Conservation (phyloP, 2,329 filamentous ascomycete species). For the Penicillium sclerotigenum region DNA sequence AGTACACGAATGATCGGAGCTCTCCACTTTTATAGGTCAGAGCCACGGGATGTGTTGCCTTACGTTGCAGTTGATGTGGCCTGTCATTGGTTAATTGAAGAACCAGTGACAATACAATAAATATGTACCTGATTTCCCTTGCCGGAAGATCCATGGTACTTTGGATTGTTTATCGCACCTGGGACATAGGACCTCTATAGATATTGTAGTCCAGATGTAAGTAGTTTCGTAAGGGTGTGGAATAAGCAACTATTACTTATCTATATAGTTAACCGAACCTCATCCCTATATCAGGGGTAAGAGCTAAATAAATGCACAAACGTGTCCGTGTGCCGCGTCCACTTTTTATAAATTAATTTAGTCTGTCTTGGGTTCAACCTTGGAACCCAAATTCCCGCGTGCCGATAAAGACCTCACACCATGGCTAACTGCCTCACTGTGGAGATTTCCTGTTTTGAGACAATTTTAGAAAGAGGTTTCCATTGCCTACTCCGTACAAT, state of each 20-base stretch:
- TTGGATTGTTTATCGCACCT: background rate
- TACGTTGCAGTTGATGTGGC: slow-evolving; percentile 16
- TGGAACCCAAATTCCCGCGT: background rate
- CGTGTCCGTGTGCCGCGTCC: slow-evolving; percentile 1
- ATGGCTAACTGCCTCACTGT: slow-evolving; percentile 5
- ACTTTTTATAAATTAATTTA: slow-evolving; percentile 16
- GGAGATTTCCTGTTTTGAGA: slow-evolving; percentile 12
- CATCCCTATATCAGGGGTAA: slow-evolving; percentile 10
- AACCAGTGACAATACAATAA: background rate
- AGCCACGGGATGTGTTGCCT: slow-evolving; percentile 30
- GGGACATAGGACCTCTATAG: too few relatives aligned
- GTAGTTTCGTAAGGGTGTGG: too few relatives aligned
- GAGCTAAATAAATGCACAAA: background rate
- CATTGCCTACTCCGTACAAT: slow-evolving; percentile 5
- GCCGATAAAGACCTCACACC: background rate
- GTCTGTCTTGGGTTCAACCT: slow-evolving; percentile 17
- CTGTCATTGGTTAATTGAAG: slow-evolving; percentile 22
- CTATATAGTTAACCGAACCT: background rate
- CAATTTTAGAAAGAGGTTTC: slow-evolving; percentile 4
- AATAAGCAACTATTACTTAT: background rate
- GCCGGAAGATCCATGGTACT: slow-evolving; percentile 1
- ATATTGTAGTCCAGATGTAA: background rate
- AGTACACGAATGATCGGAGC: slow-evolving; percentile 25
- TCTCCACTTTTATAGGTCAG: slow-evolving; percentile 17
- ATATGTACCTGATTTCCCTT: slow-evolving; percentile 4